phyloP scores from a whole-genome alignment of 108 stramenopile species.

The Stephanodiscus minutulus region DNA sequence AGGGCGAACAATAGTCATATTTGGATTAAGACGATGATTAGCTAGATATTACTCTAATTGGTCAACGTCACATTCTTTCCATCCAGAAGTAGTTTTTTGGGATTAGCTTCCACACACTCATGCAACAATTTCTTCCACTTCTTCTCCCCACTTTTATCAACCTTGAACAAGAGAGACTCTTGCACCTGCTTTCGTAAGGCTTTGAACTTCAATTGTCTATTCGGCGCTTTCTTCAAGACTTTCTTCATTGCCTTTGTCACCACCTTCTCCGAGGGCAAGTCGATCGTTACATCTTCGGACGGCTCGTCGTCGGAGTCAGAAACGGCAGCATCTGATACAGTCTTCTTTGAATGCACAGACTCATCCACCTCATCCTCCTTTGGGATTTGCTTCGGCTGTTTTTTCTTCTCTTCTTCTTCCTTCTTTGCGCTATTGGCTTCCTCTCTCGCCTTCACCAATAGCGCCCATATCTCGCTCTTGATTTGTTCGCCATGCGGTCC shows the following conservation, averaged over 20 bases:
- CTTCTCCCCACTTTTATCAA: constrained; percentile 21
- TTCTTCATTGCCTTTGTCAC: constrained; percentile 67
- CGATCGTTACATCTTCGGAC: constrained; percentile 26
- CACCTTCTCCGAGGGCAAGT: constrained; percentile 35
- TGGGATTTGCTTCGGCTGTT: constrained; percentile 20
- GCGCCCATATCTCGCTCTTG: constrained; percentile 73
- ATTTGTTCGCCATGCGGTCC: constrained; percentile 46
- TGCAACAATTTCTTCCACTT: constrained; percentile 30
- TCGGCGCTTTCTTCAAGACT: constrained; percentile 74
- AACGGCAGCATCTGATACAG: background rate
- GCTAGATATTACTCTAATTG: constrained; percentile 15
- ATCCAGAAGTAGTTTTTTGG: constrained; percentile 42
- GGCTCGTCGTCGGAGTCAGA: constrained; percentile 18
- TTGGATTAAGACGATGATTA: background rate
- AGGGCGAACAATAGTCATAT: background rate
- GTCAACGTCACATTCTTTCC: constrained; percentile 35
- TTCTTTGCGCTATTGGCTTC: constrained; percentile 40
- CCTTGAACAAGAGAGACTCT: constrained; percentile 27
- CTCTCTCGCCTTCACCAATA: constrained; percentile 53
- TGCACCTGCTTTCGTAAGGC: constrained; percentile 55
- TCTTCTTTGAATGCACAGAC: constrained; percentile 4
- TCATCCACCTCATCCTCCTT: constrained; percentile 18
- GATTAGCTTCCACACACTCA: constrained; percentile 33
- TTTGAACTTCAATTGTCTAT: constrained; percentile 66
- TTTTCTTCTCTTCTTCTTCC: constrained; percentile 28